Evolutionary conservation across 2,329 filamentous ascomycete genomes (phyloP).

Genomic region (Aspergillus novoparasiticus): DNA sequence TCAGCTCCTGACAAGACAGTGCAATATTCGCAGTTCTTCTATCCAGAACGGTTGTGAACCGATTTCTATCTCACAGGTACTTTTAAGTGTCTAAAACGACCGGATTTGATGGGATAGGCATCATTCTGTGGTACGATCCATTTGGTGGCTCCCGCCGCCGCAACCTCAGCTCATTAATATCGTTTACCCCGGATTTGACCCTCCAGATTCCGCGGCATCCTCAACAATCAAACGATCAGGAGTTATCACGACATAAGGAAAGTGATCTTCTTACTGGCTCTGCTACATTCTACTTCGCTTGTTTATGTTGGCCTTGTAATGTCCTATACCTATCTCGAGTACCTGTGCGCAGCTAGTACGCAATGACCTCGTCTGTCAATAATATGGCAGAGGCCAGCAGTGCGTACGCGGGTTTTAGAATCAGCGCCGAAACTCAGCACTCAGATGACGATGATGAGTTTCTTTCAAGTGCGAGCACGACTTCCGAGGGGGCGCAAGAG

Average conservation of each 20-base stretch:
- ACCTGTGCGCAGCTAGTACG: constrained; percentile 1
- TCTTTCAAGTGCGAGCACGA: constrained; percentile 30
- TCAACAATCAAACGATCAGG: constrained; percentile 4
- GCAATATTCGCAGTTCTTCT: neutral
- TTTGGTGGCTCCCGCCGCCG: constrained; percentile 18
- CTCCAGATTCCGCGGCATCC: constrained; percentile 10
- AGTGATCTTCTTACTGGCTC: neutral
- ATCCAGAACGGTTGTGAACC: neutral
- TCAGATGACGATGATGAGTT: constrained; percentile 37
- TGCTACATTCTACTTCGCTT: neutral
- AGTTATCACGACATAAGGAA: constrained; percentile 8
- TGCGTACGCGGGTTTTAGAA: constrained; percentile 26
- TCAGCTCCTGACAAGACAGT: neutral
- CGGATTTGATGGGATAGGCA: neutral
- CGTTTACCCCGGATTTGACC: constrained; percentile 16
- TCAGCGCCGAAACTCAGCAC: constrained; percentile 26
- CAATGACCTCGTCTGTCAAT: constrained; percentile 8
- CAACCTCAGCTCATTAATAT: constrained; percentile 2
- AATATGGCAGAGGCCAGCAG: constrained; percentile 30
- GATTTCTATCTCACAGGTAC: neutral
- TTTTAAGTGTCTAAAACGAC: too few relatives aligned
- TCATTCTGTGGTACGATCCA: neutral
- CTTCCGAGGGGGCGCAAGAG: constrained; percentile 23
- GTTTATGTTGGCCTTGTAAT: constrained; percentile 8
- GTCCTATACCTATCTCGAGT: neutral